Conservation (phyloP, 1,139 yeast genomes). For the Saccharomyces hybrid region DNA sequence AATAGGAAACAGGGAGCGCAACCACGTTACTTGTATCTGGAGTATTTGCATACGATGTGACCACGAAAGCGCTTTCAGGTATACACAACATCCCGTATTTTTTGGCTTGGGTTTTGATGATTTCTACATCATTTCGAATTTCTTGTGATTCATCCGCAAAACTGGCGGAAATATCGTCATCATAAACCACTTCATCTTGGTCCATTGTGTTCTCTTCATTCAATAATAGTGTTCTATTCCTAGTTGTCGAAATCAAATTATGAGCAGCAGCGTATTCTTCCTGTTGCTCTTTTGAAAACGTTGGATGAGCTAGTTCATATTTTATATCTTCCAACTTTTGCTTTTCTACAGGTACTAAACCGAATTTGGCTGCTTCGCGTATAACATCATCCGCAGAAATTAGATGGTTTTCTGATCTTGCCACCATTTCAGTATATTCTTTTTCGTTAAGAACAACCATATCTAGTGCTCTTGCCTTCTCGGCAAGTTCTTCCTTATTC, state of each 20-base stretch:
- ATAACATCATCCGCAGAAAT: conserved; percentile 28
- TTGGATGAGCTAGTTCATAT: conserved; percentile 19
- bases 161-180: background rate
- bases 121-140: conserved; percentile 1
- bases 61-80: conserved; percentile 49
- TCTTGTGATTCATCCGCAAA: conserved; percentile 2
- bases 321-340: conserved; percentile 32
- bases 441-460: conserved; percentile 9
- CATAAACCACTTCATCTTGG: background rate
- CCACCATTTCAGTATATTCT: conserved; percentile 2
- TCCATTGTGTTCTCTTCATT: background rate
- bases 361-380: conserved; percentile 40
- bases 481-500: conserved; percentile 1
- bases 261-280: conserved; percentile 14
- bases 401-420: background rate
- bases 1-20: conserved; percentile 57
- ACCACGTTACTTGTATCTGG: conserved; percentile 55
- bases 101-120: conserved; percentile 33
- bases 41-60: conserved; percentile 42
- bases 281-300: conserved; percentile 17
- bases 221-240: conserved; percentile 6
- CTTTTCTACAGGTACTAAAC: conserved; percentile 40
- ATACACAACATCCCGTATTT: conserved; percentile 44
- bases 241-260: conserved; percentile 13
- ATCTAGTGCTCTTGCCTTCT: conserved; percentile 10